A percentile compares a stretch with the other conserved stretches of the same genome.
Evolutionary conservation across 140 eudicot genomes (phyloP).

Genomic region (Oenanthe javanica): DNA sequence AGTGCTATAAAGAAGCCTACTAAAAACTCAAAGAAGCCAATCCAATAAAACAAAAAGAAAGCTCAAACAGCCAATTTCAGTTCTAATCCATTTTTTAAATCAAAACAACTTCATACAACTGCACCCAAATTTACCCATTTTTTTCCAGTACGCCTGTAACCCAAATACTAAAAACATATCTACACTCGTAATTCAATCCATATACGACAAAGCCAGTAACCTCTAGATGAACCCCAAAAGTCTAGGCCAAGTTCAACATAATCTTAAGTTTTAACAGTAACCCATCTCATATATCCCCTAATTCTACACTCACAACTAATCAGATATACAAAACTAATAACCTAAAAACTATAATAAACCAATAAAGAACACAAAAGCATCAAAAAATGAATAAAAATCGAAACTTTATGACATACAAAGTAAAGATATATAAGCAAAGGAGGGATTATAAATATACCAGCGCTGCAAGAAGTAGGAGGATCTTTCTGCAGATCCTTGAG

Average conservation of each 20-base stretch:
- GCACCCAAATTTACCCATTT: neutral
- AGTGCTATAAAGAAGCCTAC: neutral
- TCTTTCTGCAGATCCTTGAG: constrained; percentile 35
- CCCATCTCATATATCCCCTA: too few species aligned
- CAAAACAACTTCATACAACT: neutral
- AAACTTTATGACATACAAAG: neutral
- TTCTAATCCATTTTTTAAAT: neutral
- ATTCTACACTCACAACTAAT: neutral
- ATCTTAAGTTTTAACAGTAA: neutral
- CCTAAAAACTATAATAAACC: too few species aligned
- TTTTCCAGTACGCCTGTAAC: neutral
- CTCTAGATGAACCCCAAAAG: neutral
- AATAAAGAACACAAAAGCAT: neutral
- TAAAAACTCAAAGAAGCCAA: neutral
- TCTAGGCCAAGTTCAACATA: neutral
- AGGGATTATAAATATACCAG: constrained; percentile 10
- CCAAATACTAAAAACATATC: neutral
- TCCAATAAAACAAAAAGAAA: neutral
- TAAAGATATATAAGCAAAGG: neutral
- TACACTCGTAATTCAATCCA: neutral
- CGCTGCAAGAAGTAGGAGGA: constrained; percentile 41
- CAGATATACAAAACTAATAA: neutral
- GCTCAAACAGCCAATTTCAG: neutral
- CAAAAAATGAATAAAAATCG: neutral
- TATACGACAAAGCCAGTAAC: neutral